These are phyloP conservation scores for Murraya koenigii DNA, from an alignment of 345 rosid species.

Conservation along the genomic window DNA sequence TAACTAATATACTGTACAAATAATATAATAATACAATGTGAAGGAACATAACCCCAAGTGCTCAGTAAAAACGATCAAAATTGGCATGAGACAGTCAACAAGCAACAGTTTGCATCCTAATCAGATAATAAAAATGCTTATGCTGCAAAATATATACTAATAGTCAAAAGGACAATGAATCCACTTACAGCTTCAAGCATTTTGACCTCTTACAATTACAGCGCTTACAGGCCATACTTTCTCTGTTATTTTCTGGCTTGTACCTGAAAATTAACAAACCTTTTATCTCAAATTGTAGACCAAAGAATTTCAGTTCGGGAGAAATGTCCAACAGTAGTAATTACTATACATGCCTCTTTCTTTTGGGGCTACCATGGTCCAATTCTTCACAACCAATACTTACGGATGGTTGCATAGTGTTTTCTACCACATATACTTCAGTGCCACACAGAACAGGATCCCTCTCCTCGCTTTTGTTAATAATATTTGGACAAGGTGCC, in stretches of 20 bases:
- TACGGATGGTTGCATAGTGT: conserved; percentile 25
- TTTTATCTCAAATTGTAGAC: conserved; percentile 1
- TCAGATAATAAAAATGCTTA: neutral
- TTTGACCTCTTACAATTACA: conserved; percentile 86
- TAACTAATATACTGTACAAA: neutral
- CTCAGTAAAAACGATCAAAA: neutral
- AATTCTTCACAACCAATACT: conserved; percentile 27
- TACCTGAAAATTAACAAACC: conserved; percentile 32
- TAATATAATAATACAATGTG: neutral
- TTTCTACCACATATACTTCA: conserved; percentile 25
- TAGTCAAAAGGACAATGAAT: conserved; percentile 1
- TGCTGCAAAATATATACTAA: neutral
- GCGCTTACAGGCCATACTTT: conserved; percentile 66
- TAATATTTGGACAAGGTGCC: conserved; percentile 13
- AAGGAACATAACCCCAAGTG: neutral
- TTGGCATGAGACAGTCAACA: neutral
- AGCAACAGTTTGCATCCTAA: neutral
- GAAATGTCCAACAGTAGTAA: neutral
- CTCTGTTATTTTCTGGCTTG: conserved; percentile 32
- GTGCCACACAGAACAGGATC: conserved; percentile 30
- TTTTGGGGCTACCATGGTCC: conserved; percentile 31
- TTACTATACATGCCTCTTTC: conserved; percentile 35
- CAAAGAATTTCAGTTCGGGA: neutral
- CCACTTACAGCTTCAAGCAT: conserved; percentile 96
- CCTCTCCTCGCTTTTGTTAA: conserved; percentile 24